A percentile compares a stretch with the other conserved stretches of the same genome.
Conservation (phyloP, 2,329 filamentous ascomycete genomes). For the Balansia obtecta region DNA sequence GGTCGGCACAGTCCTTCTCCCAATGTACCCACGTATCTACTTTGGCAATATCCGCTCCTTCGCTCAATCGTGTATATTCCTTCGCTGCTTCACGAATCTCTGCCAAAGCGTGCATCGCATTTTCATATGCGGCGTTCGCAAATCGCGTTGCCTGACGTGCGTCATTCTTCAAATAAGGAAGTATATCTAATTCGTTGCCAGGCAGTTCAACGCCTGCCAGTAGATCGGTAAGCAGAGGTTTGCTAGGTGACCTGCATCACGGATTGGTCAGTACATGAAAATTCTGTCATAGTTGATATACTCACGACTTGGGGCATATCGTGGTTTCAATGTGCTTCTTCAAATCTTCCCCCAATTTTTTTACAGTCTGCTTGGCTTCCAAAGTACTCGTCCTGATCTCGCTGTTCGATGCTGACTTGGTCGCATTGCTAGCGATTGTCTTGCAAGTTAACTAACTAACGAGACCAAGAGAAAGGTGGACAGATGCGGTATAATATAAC, state of each 20-base stretch:
- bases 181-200: background rate
- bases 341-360: background rate
- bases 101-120: slow-evolving; percentile 5
- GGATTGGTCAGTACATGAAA: background rate
- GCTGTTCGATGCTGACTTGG: background rate
- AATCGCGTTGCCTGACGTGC: background rate
- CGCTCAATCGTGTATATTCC: slow-evolving; percentile 14
- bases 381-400: background rate
- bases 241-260: background rate
- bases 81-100: slow-evolving; percentile 11
- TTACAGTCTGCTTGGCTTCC: slow-evolving; percentile 3
- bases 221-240: background rate
- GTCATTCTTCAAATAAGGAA: background rate
- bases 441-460: background rate
- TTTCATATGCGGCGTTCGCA: background rate
- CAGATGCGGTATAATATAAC: background rate
- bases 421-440: background rate
- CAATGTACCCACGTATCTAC: slow-evolving; percentile 19
- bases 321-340: slow-evolving; percentile 3
- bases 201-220: background rate
- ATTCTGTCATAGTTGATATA: background rate
- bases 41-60: slow-evolving; percentile 9
- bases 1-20: slow-evolving; percentile 19
- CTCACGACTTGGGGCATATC: slow-evolving; percentile 1
- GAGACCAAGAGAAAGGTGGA: too few relatives aligned